These are phyloP conservation scores for Avena insularis DNA, from an alignment of 176 grass and related monocot genomes.

Conservation along the genomic window DNA sequence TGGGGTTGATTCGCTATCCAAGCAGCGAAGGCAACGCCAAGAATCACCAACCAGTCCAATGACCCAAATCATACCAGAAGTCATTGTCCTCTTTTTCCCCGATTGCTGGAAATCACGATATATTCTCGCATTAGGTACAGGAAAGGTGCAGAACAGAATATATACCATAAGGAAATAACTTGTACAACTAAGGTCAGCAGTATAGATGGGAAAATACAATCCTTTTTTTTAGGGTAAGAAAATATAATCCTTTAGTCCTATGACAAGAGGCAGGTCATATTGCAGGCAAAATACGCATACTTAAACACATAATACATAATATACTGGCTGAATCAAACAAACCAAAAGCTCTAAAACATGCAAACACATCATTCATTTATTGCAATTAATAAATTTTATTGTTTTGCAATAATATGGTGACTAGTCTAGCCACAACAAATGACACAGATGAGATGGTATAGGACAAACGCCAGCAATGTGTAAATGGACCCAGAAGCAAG, in stretches of 20 bases:
- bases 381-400: not conserved
- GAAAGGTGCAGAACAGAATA: not conserved
- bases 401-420: not conserved
- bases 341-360: not conserved
- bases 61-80: constrained; percentile 61
- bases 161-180: not conserved
- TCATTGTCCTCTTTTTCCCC: constrained; percentile 67
- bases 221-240: too few relatives aligned
- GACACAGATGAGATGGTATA: not conserved
- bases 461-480: not conserved
- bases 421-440: not conserved
- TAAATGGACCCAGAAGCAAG: not conserved
- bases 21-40: constrained; percentile 49
- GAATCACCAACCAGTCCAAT: constrained; percentile 64
- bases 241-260: not conserved
- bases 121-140: constrained; percentile 12
- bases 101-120: constrained; percentile 53
- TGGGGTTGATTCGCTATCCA: constrained; percentile 46
- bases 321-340: not conserved
- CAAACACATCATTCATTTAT: not conserved
- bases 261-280: not conserved
- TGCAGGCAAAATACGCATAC: not conserved
- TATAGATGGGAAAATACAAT: not conserved
- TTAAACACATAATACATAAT: not conserved
- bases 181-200: not conserved